These are phyloP conservation scores for Erysimum cheiranthoides DNA, from an alignment of 345 rosid genomes.

Conservation along the genomic window DNA sequence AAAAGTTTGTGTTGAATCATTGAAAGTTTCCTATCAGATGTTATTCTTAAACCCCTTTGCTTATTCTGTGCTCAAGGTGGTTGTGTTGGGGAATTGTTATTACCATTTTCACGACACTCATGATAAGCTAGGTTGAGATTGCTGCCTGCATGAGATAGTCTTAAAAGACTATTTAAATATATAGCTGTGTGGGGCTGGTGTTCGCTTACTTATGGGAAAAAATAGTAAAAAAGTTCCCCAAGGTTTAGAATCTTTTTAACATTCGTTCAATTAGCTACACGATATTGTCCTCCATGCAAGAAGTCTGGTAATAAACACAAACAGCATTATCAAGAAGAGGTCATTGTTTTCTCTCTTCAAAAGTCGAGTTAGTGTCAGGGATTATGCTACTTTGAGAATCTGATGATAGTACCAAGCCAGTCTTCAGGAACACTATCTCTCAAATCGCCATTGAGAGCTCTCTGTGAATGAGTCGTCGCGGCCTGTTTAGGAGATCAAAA, in stretches of 20 bases:
- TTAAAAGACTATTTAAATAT: too few species aligned
- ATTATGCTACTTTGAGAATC: constrained; percentile 35
- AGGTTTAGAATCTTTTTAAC: too few species aligned
- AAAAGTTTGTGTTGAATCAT: constrained; percentile 41
- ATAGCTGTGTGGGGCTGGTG: too few species aligned
- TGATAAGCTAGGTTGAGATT: neutral
- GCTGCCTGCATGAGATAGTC: too few species aligned
- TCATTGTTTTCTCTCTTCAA: neutral
- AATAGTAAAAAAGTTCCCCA: too few species aligned
- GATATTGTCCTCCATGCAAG: neutral
- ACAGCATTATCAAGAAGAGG: neutral
- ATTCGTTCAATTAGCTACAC: neutral
- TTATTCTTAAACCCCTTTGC: neutral
- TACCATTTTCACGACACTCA: too few species aligned
- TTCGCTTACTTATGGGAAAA: too few species aligned
- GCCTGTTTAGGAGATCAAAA: constrained; percentile 52
- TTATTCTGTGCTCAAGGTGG: neutral
- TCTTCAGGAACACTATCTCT: constrained; percentile 59
- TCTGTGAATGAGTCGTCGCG: constrained; percentile 71
- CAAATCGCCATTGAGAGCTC: constrained; percentile 71
- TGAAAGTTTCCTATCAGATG: constrained; percentile 20
- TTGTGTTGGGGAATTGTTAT: too few species aligned
- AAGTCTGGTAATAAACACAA: neutral
- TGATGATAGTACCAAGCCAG: constrained; percentile 76
- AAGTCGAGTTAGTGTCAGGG: neutral